Base-by-base conservation (phyloP, 495 filamentous ascomycete species). In the Talaromyces liani region DNA sequence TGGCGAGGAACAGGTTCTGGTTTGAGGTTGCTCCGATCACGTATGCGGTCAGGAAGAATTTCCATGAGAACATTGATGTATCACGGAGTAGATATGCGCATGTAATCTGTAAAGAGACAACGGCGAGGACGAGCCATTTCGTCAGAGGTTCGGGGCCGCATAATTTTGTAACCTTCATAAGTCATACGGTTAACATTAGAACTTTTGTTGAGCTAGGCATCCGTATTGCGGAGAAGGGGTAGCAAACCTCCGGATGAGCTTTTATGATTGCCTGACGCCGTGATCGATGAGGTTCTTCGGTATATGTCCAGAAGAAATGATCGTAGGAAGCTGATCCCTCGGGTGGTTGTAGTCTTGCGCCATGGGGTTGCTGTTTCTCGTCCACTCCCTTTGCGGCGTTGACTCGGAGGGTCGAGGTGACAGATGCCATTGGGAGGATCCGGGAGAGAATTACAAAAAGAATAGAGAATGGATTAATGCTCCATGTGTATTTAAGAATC, bases 1-100 rank as follows among this genome's bases (percentile, higher is more conserved):
- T 99, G 56, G 95, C 92, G 9, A 99, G 86, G 81, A 99, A 99
- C 31, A 97, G 84, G 75, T 99, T 99, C 81, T 98, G 95, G 82
- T 98, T 99, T 45, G 92, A 85, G 0, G 95, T 99, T 7, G 94
- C 95, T 63, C 95, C 95, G 65, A 99, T 84, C 64, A 96, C 77
- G 79, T 99, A 99, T 63, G 91, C 91, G 0, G 90, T 89, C 49
- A 88, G 80, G 77, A 96, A 85, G 82, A 93, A 97, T 22, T 77
- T 80, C 81, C 84, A 90, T 66, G 91, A 93, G 64, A 93, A 82
- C 74, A 97, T 85, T 22, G 92, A 78, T 2, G 89, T 89, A 67
- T 92, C 78, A 58, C 87, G 89, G 49, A 99, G 85, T 24, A 88
- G 77, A 68, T 90, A 90, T 63, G 92, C 92, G 75, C 89, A 89